These are phyloP conservation scores for Cladosporium sp. DNA, from an alignment of 2,329 filamentous ascomycete genomes.

Conservation along the genomic window DNA sequence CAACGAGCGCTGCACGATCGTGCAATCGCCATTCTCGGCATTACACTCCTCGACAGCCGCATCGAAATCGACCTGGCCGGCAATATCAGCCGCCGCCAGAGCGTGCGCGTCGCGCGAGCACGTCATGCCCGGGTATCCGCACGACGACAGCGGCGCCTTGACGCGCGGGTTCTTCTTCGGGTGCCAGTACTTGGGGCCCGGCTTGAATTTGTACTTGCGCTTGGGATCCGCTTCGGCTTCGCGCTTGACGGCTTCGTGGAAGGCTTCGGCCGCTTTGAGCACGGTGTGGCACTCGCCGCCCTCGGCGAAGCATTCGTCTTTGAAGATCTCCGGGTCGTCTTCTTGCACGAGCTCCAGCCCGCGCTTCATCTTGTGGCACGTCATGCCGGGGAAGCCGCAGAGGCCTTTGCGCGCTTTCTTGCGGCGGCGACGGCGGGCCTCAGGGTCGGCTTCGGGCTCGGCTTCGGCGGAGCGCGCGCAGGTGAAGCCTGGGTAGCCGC, in stretches of 20 bases:
- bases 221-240: constrained; percentile 18
- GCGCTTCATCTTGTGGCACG: constrained; percentile 44
- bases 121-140: constrained; percentile 6
- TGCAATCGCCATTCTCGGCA: constrained; percentile 17
- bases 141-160: constrained; percentile 5
- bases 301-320: constrained; percentile 18
- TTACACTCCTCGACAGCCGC: constrained; percentile 17
- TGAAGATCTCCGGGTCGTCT: constrained; percentile 18
- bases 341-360: constrained; percentile 20
- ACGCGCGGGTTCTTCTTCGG: background rate
- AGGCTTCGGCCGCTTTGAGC: constrained; percentile 24
- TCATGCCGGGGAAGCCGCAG: constrained; percentile 37
- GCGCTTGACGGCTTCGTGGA: constrained; percentile 20
- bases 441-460: constrained; percentile 1
- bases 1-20: constrained; percentile 16
- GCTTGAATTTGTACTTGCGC: constrained; percentile 8
- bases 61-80: constrained; percentile 1
- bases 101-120: constrained; percentile 10
- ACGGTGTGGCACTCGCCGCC: constrained; percentile 25
- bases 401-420: constrained; percentile 18
- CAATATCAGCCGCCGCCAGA: background rate
- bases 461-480: constrained; percentile 39
- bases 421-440: constrained; percentile 26
- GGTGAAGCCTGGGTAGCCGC: constrained; percentile 37
- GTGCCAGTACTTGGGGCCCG: background rate